Evolutionary conservation across 2,329 filamentous ascomycete genomes (phyloP), one percentile per base, ranked within the genome.

Genomic region (Monosporascus cannonballus): DNA sequence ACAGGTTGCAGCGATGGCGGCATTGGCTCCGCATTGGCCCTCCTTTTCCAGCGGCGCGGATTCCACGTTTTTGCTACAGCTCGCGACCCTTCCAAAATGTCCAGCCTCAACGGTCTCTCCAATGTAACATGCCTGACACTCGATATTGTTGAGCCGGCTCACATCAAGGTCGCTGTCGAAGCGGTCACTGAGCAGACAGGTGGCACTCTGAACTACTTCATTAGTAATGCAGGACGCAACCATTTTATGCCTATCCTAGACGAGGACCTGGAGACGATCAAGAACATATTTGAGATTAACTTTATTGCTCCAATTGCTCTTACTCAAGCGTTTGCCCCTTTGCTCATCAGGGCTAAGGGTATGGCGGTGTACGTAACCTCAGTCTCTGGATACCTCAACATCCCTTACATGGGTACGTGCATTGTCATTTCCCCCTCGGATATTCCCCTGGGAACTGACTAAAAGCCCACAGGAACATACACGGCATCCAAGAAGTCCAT

Each of bases 1-100:
- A 67, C 64, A 3, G 64, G 64, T 25, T 65, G 63, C 44, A 64
- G 61, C 30, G 60, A 65, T 51, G 62, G 61, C n/a, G 62, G 65
- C 24, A 63, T 65, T 27, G 64, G 64, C 34, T 60, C 59, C 22
- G 55, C 59, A 6, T 39, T 65, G 25, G 63, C 63, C n/a, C 11
- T 56, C 11, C 34, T 47, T 9, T 61, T 66, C 51, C 60, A 63
- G 18, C 52, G 59, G 30, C 58, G 56, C 22, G 61, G 54, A 39
- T 59, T 59, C 9, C 60, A 62, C 42, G 57, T 65, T n/a, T 64
- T 64, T 34, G 61, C 61, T 3, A 62, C 63, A 18, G 60, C 62
- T n/a, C 61, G 61, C 37, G 50, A 64, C 30, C 56, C 46, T 2
- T 54, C 57, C 20, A 59, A 60, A 27, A 61, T 63, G 57, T 24